Percentiles rank a stretch among this genome's conserved stretches.
Evolutionary conservation across 257 asterid genomes (phyloP).

Genomic region (Primulina eburnea): DNA sequence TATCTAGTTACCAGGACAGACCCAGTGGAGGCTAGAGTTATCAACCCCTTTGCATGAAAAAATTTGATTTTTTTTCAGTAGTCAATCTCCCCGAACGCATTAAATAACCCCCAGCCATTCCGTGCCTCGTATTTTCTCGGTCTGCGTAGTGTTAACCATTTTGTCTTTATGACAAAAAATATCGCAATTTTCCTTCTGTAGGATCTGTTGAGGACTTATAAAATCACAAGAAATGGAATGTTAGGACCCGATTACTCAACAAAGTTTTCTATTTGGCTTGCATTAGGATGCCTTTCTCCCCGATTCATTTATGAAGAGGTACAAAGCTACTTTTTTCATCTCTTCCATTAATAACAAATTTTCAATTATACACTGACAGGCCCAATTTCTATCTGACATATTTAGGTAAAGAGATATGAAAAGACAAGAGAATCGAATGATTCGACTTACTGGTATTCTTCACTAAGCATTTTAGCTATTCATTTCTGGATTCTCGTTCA

Average conservation of each 20-base stretch:
- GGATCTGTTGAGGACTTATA: conserved; percentile 71
- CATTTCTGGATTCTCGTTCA: neutral
- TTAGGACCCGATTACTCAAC: conserved; percentile 90
- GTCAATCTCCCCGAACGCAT: neutral
- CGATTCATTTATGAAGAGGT: conserved; percentile 87
- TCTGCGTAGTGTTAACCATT: neutral
- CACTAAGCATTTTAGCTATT: neutral
- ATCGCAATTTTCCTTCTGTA: conserved; percentile 18
- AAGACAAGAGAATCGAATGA: conserved; percentile 68
- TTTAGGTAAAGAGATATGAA: conserved; percentile 87
- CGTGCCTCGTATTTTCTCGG: neutral
- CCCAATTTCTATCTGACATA: conserved; percentile 12
- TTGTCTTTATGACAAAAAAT: neutral
- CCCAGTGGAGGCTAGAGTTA: neutral
- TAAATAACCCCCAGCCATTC: neutral
- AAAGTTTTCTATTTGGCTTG: conserved; percentile 95
- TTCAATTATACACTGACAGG: neutral
- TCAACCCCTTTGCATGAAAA: too few species aligned
- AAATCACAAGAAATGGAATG: conserved; percentile 94
- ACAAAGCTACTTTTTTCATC: conserved; percentile 20
- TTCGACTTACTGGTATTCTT: conserved; percentile 83
- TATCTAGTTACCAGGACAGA: neutral
- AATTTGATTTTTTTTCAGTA: too few species aligned
- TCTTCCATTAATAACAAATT: conserved; percentile 3
- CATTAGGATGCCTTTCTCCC: conserved; percentile 89